Percentiles rank a stretch among this genome's conserved stretches.
These are phyloP conservation scores for Neurospora sp. DNA, from an alignment of 495 filamentous ascomycete species.

Conservation along the genomic window DNA sequence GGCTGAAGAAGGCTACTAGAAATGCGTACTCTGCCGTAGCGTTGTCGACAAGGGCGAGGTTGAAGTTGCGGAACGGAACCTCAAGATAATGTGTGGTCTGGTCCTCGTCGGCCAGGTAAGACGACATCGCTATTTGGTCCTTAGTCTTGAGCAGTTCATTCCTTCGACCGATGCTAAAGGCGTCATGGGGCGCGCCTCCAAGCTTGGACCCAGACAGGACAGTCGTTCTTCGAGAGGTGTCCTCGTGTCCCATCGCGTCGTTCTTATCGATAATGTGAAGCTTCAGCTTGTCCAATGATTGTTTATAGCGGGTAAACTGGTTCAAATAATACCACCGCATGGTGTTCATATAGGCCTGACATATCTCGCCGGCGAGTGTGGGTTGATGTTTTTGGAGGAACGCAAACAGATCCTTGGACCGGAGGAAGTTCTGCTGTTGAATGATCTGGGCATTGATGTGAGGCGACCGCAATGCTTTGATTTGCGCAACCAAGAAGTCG, in stretches of 20 bases:
- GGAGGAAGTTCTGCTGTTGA: conserved; percentile 80
- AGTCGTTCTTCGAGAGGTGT: conserved; percentile 49
- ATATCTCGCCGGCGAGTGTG: conserved; percentile 73
- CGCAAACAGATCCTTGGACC: conserved; percentile 74
- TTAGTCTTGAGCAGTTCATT: conserved; percentile 65
- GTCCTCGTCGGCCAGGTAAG: conserved; percentile 82
- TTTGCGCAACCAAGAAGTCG: conserved; percentile 86
- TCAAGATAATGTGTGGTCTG: conserved; percentile 78
- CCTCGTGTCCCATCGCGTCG: conserved; percentile 74
- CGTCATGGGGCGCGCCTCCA: conserved; percentile 64
- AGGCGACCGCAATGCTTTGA: conserved; percentile 84
- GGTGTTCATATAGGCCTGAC: conserved; percentile 91
- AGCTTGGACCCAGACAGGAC: conserved; percentile 35
- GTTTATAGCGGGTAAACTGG: conserved; percentile 81
- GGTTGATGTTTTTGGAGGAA: conserved; percentile 76
- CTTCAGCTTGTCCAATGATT: conserved; percentile 74
- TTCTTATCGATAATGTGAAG: conserved; percentile 73
- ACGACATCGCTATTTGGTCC: conserved; percentile 62
- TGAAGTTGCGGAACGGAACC: conserved; percentile 84
- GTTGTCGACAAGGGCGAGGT: conserved; percentile 88
- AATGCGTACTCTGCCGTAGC: conserved; percentile 92
- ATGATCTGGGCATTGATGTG: conserved; percentile 95
- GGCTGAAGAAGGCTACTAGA: conserved; percentile 77
- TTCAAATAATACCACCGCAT: conserved; percentile 98
- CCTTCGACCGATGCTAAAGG: conserved; percentile 78